Percentiles rank a stretch among this genome's conserved stretches.
phyloP scores from a whole-genome alignment of 768 basidiomycete genomes.

The Tricholoma terreum region DNA sequence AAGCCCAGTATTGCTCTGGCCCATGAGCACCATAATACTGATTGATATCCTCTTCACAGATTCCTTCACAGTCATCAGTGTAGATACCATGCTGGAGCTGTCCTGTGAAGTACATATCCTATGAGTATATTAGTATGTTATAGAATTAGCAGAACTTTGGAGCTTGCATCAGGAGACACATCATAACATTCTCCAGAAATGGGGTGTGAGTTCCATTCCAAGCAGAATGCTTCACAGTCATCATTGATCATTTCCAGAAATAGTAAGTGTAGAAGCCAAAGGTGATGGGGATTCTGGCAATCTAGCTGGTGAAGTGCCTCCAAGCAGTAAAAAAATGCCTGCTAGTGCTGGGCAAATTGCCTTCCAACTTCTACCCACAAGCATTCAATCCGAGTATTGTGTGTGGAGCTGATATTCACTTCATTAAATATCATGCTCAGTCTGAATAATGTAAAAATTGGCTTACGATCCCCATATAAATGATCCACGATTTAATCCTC shows the following conservation, averaged over 20 bases:
- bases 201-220: conserved; percentile 39
- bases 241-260: conserved; percentile 36
- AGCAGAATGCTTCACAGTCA: conserved; percentile 31
- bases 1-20: background rate
- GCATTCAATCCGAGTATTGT: conserved; percentile 41
- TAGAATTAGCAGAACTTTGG: too few species aligned
- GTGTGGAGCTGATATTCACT: conserved; percentile 29
- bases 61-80: background rate
- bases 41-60: background rate
- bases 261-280: conserved; percentile 42
- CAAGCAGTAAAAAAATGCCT: conserved; percentile 37
- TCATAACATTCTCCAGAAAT: conserved; percentile 26
- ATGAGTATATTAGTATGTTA: too few species aligned
- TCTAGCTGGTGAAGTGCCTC: conserved; percentile 34
- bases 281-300: conserved; percentile 25
- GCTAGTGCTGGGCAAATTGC: conserved; percentile 39
- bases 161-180: conserved; percentile 20
- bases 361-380: conserved; percentile 43
- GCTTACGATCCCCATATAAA: conserved; percentile 31
- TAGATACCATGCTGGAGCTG: conserved; percentile 4
- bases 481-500: conserved; percentile 28
- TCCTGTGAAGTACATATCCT: conserved; percentile 8
- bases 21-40: background rate
- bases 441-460: too few species aligned
- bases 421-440: background rate